Evolutionary conservation across 306 rosid genomes (phyloP).

Genomic region (Trichosanthes truncata): DNA sequence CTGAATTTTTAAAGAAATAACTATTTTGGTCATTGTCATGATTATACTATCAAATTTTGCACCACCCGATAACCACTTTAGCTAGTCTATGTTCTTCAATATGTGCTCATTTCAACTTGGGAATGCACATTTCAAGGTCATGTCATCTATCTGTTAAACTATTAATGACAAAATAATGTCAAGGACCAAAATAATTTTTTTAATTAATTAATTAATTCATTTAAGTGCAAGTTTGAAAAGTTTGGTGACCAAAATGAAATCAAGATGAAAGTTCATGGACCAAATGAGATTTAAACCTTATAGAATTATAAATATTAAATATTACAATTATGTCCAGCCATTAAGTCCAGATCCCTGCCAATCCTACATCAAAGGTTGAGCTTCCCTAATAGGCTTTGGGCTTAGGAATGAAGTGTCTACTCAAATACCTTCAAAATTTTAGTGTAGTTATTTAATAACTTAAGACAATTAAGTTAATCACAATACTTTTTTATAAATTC

Average conservation of each 20-base stretch:
- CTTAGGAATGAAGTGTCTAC: not conserved
- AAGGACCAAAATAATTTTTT: not conserved
- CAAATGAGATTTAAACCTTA: not conserved
- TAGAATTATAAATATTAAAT: not conserved
- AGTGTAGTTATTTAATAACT: not conserved
- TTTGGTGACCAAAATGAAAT: not conserved
- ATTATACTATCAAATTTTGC: not conserved
- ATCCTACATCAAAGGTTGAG: not conserved
- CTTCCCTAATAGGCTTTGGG: not conserved
- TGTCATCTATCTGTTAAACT: too few species aligned
- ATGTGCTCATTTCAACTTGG: not conserved
- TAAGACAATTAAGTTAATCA: not conserved
- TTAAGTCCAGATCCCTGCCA: not conserved
- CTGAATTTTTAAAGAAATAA: not conserved
- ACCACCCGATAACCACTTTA: too few species aligned
- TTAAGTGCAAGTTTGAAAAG: not conserved
- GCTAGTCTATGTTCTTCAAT: not conserved
- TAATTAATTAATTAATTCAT: too few species aligned
- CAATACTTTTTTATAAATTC: not conserved
- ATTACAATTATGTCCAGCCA: not conserved
- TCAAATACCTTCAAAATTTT: not conserved
- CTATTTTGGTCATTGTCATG: not conserved
- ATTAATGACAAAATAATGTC: not conserved
- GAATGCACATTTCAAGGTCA: not conserved
- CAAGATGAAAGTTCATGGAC: not conserved